Base-by-base conservation (phyloP, 345 rosid genomes). In the Laguncularia racemosa region DNA sequence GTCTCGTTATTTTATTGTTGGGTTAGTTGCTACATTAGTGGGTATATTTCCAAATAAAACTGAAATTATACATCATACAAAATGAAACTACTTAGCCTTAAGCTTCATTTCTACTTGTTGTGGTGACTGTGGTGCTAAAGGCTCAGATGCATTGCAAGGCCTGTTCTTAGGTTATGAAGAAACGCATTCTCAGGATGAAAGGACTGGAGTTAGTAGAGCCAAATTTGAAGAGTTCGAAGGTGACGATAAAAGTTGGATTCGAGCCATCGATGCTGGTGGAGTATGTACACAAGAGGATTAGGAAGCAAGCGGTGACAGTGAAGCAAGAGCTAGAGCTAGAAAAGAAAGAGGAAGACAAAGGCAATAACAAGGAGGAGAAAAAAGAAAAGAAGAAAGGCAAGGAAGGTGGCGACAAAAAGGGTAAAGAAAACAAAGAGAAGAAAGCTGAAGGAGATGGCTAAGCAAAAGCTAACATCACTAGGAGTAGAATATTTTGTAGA, bases 131-230 rank as follows among this genome's bases (percentile, higher is more conserved):
- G 76, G 86, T 88, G 50, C 79, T 93, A 3, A 78, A 66, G 65
- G 95, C 85, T 45, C 79, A 79, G 74, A 93, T 93, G 99, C 97
- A 93, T 57, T 93, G 99, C 50, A 97, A 93, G 52, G 97, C 91
- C 48, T 93, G 99, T 70, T 84, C 97, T 14, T 79, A 76, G 64
- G 89, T 57, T 68, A 85, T 90, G 73, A 82, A 87, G 83, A 93
- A 89, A 79, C 86, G 95, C 65, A 90, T 93, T 68, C 80, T 55
- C 63, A 75, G 80, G 67, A 89, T 93, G 95, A 81, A 90, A 84
- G 99, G 96, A 9, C 96, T 95, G 71, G 96, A 90, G 70, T 77
- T 89, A 15, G 96, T 84, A 11, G 99, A 95, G 40, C 81, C 97
- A 48, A 96, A 95, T 73, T 85, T 90, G 56, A 88, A 90, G 77